Conservation (phyloP, 1,284 basidiomycete species). For the Boletus mariae region DNA sequence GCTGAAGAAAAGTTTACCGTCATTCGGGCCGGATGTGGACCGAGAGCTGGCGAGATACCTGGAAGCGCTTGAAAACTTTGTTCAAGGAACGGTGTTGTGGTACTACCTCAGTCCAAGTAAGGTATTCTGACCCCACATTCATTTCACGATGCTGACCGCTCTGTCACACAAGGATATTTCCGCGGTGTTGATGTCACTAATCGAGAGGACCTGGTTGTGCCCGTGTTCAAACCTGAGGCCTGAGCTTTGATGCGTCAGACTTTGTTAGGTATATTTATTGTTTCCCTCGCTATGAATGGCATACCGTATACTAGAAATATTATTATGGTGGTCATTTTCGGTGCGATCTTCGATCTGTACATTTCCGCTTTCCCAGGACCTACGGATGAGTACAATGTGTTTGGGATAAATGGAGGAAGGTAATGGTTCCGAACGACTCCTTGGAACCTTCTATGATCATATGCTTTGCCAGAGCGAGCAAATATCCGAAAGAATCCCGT, state of each 20-base stretch:
- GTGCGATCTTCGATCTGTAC: not conserved
- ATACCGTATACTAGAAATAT: not conserved
- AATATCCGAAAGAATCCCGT: not conserved
- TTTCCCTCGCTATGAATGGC: not conserved
- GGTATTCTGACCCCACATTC: not conserved
- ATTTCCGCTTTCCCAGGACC: not conserved
- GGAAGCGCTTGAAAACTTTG: slow-evolving; percentile 43
- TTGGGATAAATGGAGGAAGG: not conserved
- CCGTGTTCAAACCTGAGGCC: slow-evolving; percentile 25
- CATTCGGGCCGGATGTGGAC: slow-evolving; percentile 42
- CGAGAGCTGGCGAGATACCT: slow-evolving; percentile 38
- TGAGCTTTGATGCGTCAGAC: slow-evolving; percentile 8
- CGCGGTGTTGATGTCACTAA: slow-evolving; percentile 33
- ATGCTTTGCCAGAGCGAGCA: not conserved
- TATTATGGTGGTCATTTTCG: not conserved
- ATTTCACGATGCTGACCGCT: slow-evolving; percentile 11
- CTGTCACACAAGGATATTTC: slow-evolving; percentile 26
- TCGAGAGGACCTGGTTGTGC: slow-evolving; percentile 27
- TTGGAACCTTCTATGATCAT: not conserved
- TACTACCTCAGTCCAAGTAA: slow-evolving; percentile 42
- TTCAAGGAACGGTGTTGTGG: slow-evolving; percentile 48
- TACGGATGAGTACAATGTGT: not conserved
- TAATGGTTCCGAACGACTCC: not conserved
- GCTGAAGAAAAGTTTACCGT: slow-evolving; percentile 39
- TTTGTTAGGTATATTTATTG: not conserved